Percentiles rank a stretch among this genome's conserved stretches.
phyloP scores from a whole-genome alignment of 495 filamentous ascomycete genomes.

The Hypoxylon cercidicola region DNA sequence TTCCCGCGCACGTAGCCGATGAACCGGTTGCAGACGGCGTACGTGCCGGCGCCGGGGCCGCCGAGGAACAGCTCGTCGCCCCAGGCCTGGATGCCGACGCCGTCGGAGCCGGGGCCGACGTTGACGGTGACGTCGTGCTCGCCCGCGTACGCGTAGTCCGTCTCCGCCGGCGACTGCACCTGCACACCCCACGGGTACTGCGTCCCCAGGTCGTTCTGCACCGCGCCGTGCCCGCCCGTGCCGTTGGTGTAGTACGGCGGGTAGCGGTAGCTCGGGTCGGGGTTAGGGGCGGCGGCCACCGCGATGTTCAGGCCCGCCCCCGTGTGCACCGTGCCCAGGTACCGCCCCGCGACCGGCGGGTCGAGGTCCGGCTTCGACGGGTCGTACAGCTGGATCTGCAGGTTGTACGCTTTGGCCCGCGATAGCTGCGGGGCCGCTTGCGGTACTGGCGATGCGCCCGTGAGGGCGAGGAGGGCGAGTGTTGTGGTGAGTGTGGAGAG shows the following conservation, averaged over 20 bases:
- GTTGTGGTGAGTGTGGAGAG: slow-evolving; percentile 21
- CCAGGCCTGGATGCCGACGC: slow-evolving; percentile 5
- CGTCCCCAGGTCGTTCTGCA: slow-evolving; percentile 34
- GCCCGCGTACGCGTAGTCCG: slow-evolving; percentile 21
- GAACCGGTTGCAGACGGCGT: slow-evolving; percentile 22
- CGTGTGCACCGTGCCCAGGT: slow-evolving; percentile 29
- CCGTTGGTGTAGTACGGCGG: slow-evolving; percentile 43
- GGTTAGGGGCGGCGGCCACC: slow-evolving; percentile 2
- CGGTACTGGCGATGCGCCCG: slow-evolving; percentile 18
- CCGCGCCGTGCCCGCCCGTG: slow-evolving; percentile 11
- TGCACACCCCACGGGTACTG: slow-evolving; percentile 34
- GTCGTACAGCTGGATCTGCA: slow-evolving; percentile 36
- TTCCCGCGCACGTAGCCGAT: slow-evolving; percentile 13
- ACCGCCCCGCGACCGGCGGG: slow-evolving; percentile 38
- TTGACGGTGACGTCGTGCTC: slow-evolving; percentile 37
- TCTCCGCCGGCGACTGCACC: slow-evolving; percentile 15
- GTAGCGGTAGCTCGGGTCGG: slow-evolving; percentile 2
- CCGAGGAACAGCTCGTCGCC: slow-evolving; percentile 1
- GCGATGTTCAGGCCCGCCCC: slow-evolving; percentile 39
- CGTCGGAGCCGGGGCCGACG: slow-evolving; percentile 26
- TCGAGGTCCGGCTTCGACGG: slow-evolving; percentile 34
- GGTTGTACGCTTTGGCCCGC: slow-evolving; percentile 25
- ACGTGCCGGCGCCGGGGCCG: slow-evolving; percentile 16
- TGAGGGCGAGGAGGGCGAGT: slow-evolving; percentile 21
- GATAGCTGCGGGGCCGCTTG: slow-evolving; percentile 13